Evolutionary conservation across 495 filamentous ascomycete species (phyloP).

Genomic region (Penicillium longicatenatum): DNA sequence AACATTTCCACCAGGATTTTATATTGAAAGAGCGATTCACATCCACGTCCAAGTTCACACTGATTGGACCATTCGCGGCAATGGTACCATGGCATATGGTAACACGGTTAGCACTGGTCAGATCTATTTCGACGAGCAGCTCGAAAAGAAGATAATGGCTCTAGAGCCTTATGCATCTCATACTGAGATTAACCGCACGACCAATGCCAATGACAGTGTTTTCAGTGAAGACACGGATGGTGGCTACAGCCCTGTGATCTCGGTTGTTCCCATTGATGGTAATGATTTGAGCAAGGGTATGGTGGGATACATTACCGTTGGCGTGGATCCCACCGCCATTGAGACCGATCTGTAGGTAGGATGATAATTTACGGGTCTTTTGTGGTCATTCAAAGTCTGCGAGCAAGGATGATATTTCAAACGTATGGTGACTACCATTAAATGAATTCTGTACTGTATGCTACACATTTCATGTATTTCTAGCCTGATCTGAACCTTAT

Average conservation of each 20-base stretch:
- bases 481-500: too few species aligned
- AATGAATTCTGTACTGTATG: too few species aligned
- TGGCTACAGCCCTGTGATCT: conserved; percentile 49
- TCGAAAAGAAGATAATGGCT: conserved; percentile 46
- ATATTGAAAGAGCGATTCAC: conserved; percentile 36
- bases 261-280: conserved; percentile 52
- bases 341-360: conserved; percentile 1
- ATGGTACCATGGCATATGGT: conserved; percentile 23
- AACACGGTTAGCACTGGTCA: conserved; percentile 47
- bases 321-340: conserved; percentile 19
- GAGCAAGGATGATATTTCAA: background rate
- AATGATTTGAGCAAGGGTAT: conserved; percentile 49
- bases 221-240: conserved; percentile 36
- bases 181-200: conserved; percentile 39
- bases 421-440: background rate
- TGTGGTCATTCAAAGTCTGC: background rate
- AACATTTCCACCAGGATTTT: conserved; percentile 25
- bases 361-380: background rate
- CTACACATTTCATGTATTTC: too few species aligned
- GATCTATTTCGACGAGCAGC: conserved; percentile 55
- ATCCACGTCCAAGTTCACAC: conserved; percentile 34
- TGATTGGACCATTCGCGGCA: conserved; percentile 24
- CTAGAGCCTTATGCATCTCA: conserved; percentile 56
- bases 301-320: conserved; percentile 37
- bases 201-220: conserved; percentile 50